Conservation (phyloP, 1,284 basidiomycete genomes). For the Naganishia albida region DNA sequence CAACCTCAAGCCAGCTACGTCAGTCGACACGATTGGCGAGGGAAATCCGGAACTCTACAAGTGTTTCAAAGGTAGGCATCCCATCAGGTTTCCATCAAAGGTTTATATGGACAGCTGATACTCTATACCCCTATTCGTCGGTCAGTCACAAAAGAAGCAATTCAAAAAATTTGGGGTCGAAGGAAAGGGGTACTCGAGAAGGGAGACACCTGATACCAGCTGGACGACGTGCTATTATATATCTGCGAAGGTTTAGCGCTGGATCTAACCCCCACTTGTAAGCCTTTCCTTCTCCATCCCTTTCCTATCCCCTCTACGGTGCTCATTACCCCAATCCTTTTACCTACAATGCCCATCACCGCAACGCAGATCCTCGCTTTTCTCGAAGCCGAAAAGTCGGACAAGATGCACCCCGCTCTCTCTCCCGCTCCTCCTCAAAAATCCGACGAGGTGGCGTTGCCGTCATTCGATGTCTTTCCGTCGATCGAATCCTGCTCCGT, state of each 20-base stretch:
- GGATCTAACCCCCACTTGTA: background rate
- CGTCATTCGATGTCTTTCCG: background rate
- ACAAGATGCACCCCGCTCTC: slow-evolving; percentile 14
- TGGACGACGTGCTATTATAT: too few species aligned
- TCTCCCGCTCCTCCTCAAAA: background rate
- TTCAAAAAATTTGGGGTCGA: too few species aligned
- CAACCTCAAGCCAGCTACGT: too few species aligned
- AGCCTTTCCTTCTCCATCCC: slow-evolving; percentile 1
- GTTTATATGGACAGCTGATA: too few species aligned
- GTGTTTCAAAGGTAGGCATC: too few species aligned
- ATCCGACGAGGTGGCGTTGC: background rate
- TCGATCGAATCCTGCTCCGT: background rate
- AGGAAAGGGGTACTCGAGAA: too few species aligned
- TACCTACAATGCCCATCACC: slow-evolving; percentile 6
- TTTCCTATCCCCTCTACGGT: background rate
- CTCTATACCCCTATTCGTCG: too few species aligned
- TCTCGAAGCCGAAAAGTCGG: background rate
- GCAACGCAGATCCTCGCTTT: background rate
- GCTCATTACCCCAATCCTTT: background rate
- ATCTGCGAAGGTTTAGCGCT: background rate
- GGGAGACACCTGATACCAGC: too few species aligned
- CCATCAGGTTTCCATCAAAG: too few species aligned
- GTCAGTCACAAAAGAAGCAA: too few species aligned
- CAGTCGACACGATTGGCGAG: too few species aligned
- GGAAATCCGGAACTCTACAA: too few species aligned